These are phyloP conservation scores for Fusarium albosuccineum DNA, from an alignment of 2,329 filamentous ascomycete genomes.

Conservation along the genomic window DNA sequence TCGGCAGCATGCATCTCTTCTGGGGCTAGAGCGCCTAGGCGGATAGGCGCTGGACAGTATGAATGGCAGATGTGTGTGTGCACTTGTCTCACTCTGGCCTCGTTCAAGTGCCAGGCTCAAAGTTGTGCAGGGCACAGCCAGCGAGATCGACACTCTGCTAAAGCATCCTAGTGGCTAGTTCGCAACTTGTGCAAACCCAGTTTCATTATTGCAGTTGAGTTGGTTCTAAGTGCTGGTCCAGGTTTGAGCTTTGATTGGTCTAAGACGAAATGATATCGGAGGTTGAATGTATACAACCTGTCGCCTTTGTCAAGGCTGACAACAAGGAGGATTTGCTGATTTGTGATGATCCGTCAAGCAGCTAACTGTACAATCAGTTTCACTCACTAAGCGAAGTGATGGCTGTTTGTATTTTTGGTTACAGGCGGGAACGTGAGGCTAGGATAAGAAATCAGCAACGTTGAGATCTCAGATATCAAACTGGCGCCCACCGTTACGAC, in stretches of 20 bases:
- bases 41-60: constrained; percentile 40
- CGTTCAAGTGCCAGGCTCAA: constrained; percentile 36
- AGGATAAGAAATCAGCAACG: neutral
- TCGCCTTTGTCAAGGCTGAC: constrained; percentile 35
- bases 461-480: constrained; percentile 12
- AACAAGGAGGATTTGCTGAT: constrained; percentile 27
- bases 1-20: constrained; percentile 41
- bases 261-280: constrained; percentile 24
- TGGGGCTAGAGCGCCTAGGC: constrained; percentile 33
- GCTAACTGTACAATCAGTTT: constrained; percentile 23
- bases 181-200: constrained; percentile 24
- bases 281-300: constrained; percentile 24
- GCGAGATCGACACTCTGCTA: constrained; percentile 42
- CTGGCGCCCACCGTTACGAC: constrained; percentile 7
- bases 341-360: constrained; percentile 25
- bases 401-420: constrained; percentile 7
- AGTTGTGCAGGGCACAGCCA: constrained; percentile 42
- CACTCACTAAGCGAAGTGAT: constrained; percentile 22
- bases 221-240: constrained; percentile 6
- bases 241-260: constrained; percentile 38
- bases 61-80: constrained; percentile 33
- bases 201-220: constrained; percentile 4
- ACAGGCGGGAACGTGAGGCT: constrained; percentile 20
- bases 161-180: constrained; percentile 36
- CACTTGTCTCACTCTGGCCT: constrained; percentile 33